phyloP scores from a whole-genome alignment of 192 early-diverging fungal genomes.

The Gaertneriomyces sp. region DNA sequence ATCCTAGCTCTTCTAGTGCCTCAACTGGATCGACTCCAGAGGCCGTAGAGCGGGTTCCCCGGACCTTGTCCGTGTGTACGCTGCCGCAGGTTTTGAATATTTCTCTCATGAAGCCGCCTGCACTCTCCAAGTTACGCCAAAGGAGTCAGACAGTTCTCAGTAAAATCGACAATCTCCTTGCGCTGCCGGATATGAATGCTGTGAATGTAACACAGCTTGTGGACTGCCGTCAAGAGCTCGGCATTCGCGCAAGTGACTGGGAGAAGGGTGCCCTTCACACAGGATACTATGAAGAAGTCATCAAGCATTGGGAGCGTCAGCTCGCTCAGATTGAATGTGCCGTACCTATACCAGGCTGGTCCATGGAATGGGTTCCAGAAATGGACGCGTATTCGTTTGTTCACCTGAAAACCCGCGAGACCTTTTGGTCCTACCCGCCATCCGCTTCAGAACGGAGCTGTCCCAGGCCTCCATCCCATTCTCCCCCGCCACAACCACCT shows the following conservation, averaged over 20 bases:
- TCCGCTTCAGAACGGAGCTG: background rate
- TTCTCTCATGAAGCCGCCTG: too few species aligned
- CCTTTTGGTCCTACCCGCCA: background rate
- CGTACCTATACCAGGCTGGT: background rate
- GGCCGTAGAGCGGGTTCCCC: too few species aligned
- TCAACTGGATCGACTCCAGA: too few species aligned
- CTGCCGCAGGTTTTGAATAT: too few species aligned
- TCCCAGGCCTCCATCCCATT: background rate
- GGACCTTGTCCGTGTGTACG: too few species aligned
- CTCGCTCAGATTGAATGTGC: background rate
- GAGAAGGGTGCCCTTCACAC: background rate
- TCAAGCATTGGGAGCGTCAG: slow-evolving; percentile 6
- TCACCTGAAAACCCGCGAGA: background rate
- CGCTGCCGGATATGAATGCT: slow-evolving; percentile 1
- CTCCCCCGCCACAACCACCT: background rate
- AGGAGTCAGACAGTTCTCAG: background rate
- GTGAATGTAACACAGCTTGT: background rate
- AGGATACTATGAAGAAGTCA: background rate
- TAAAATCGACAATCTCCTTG: slow-evolving; percentile 3
- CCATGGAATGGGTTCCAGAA: background rate
- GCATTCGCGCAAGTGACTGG: background rate
- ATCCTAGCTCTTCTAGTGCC: too few species aligned
- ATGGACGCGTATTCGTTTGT: background rate
- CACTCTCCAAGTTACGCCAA: too few species aligned
- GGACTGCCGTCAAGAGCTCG: background rate